phyloP scores from a whole-genome alignment of 2,329 filamentous ascomycete genomes.

The Gremmenia infestans region DNA sequence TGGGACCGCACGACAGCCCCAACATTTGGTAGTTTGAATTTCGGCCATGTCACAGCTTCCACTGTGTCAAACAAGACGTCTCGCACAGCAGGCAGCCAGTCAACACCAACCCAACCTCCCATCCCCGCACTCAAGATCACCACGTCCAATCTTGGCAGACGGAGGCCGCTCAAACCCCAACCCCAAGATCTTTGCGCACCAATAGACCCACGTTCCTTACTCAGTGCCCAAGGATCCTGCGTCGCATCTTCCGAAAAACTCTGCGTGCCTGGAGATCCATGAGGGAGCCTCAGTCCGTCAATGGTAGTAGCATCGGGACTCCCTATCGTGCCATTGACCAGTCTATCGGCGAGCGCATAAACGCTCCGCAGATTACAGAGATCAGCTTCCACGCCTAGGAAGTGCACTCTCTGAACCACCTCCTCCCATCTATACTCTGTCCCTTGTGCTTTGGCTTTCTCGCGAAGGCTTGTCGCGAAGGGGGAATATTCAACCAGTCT shows the following conservation, averaged over 20 bases:
- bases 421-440: slow-evolving; percentile 43
- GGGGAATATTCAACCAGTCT: slow-evolving; percentile 37
- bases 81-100: slow-evolving; percentile 58
- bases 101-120: slow-evolving; percentile 76
- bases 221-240: slow-evolving; percentile 30
- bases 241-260: slow-evolving; percentile 23
- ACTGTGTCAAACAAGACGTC: slow-evolving; percentile 55
- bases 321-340: slow-evolving; percentile 30
- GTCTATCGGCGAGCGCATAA: slow-evolving; percentile 27
- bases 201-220: slow-evolving; percentile 49
- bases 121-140: slow-evolving; percentile 85
- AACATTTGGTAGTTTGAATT: slow-evolving; percentile 61
- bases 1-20: slow-evolving; percentile 53
- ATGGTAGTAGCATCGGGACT: slow-evolving; percentile 30
- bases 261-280: slow-evolving; percentile 29
- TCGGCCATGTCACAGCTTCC: slow-evolving; percentile 69
- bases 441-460: slow-evolving; percentile 51
- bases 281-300: slow-evolving; percentile 28
- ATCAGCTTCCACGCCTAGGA: slow-evolving; percentile 55
- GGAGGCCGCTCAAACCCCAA: slow-evolving; percentile 37
- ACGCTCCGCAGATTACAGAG: slow-evolving; percentile 54
- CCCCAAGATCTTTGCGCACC: slow-evolving; percentile 39
- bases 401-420: slow-evolving; percentile 48
- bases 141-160: slow-evolving; percentile 68
- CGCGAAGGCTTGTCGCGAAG: slow-evolving; percentile 43